Evolutionary conservation across 352 stramenopile species (phyloP).

Genomic region (Globisporangium okanoganense): DNA sequence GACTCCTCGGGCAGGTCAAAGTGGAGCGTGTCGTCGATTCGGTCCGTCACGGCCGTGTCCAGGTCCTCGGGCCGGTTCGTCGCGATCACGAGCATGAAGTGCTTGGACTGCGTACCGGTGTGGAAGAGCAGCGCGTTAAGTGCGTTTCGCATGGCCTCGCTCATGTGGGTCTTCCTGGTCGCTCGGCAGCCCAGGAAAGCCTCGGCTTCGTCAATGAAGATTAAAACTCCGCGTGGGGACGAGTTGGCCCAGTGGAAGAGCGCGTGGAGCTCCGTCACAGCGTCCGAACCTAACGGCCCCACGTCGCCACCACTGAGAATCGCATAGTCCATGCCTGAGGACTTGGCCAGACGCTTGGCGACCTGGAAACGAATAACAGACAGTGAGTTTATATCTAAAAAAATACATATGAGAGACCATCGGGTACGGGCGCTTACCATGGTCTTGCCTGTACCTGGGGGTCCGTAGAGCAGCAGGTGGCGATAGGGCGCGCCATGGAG

Average conservation of each 20-base stretch:
- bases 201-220: constrained; percentile 77
- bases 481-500: constrained; percentile 69
- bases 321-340: constrained; percentile 76
- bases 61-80: constrained; percentile 83
- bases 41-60: constrained; percentile 71
- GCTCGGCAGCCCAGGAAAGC: constrained; percentile 55
- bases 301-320: constrained; percentile 86
- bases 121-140: constrained; percentile 84
- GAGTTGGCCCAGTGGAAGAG: constrained; percentile 81
- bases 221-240: constrained; percentile 66
- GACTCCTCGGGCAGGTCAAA: constrained; percentile 66
- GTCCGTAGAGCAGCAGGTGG: constrained; percentile 82
- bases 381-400: too few relatives aligned
- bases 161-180: constrained; percentile 80
- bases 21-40: constrained; percentile 81
- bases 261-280: constrained; percentile 77
- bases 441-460: constrained; percentile 83
- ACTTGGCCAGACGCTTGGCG: constrained; percentile 66
- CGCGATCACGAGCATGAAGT: constrained; percentile 81
- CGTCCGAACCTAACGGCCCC: constrained; percentile 65
- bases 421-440: too few relatives aligned
- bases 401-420: too few relatives aligned
- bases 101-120: constrained; percentile 62
- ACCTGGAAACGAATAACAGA: too few relatives aligned
- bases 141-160: constrained; percentile 76